Base-by-base conservation (phyloP, 148 eudicot genomes). In the Vaccinium macrocarpon region DNA sequence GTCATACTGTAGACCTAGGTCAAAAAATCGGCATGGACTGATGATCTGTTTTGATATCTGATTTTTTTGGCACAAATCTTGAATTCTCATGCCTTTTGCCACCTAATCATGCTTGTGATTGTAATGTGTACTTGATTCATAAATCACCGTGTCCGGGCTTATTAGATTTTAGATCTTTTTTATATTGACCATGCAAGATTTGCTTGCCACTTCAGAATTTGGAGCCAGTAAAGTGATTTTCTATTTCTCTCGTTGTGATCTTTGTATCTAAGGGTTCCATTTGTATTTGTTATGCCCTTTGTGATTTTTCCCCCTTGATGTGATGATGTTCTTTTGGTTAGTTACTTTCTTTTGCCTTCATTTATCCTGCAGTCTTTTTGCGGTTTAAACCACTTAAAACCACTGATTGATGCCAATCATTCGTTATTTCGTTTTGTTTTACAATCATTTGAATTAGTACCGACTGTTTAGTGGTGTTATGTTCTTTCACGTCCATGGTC, bases 31-130 rank as follows among this genome's bases (percentile, higher is more conserved):
- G 6, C 9, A 42, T 23, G 2, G 56, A 25, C 11, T 10, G 3
- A 15, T 72, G 49, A 16, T 38, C 76, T 72, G 76, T 35, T 72
- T 72, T 72, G 48, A 29, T 27, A 14, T 32, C 18, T 27, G 46
- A 13, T 2, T 61, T 42, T 42, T 50, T 56, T 7, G 12, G 35
- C 32, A 23, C 11, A 46, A n/a, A 62, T 21, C 53, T 38, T 38
- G 32, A 64, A 62, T 8, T 62, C 48, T 62, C 50, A 62, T 81
- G 23, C 13, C 46, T 19, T 32, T 32, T 21, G 49, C 8, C 18
- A 64, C 81, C 32, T 6, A 25, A 51, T 81, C 82, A 5, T 27
- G 29, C 52, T 19, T n/a, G 71, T 23, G 82, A 42, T 81, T 70
- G 2, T 42, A 19, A 9, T 35, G 48, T 7, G 81, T 50, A 29